Base-by-base conservation (phyloP, 2,329 filamentous ascomycete genomes). In the Mycocentrospora acerina region DNA sequence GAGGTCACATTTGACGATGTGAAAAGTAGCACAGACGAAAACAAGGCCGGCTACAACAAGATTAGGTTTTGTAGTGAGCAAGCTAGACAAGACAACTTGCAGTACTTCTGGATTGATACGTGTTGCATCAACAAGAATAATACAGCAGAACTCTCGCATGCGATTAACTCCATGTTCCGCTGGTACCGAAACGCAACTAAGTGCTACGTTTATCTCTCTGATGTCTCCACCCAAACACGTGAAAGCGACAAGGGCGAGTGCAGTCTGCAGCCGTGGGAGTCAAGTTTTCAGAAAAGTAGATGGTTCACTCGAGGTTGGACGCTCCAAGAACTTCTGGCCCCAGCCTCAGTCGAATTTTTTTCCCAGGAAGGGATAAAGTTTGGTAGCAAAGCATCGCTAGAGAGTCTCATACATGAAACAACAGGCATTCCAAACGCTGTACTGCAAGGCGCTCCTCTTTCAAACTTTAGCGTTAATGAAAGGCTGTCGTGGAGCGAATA, bases 141-240 rank as follows among this genome's bases (percentile, higher is more conserved):
- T 8, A 53, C 48, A 28, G 47, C 53, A 3, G 54, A 58, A 27
- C 34, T 59, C 8, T 46, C 51, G 25, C 53, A 60, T 27, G 47
- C 55, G 4, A 57, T 59, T 18, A 58, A 57, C 19, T 57, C 48
- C 8, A 62, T 62, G 56, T 61, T 44, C 40, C 39, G 40, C 5
- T 61, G 47, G 47, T 61, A 61, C 14, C 19, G 49, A 14, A 40
- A 51, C 17, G 46, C 51, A 4, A 42, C 40, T 15, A 31, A 54
- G 3, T 61, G 57, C 30, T 43, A 55, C 4, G 53, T 53, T 0
- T 53, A 51, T 36, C 40, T 60, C 11, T 35, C 43, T 9, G 57
- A 59, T 32, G 24, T 26, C 9, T 31, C 17, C 5, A 19, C 17
- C 6, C 5, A 7, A 16, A 31, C 7, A 14, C 29, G 13, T 6